Evolutionary conservation across 1,284 basidiomycete species (phyloP).

Genomic region (Heterobasidion annosum): DNA sequence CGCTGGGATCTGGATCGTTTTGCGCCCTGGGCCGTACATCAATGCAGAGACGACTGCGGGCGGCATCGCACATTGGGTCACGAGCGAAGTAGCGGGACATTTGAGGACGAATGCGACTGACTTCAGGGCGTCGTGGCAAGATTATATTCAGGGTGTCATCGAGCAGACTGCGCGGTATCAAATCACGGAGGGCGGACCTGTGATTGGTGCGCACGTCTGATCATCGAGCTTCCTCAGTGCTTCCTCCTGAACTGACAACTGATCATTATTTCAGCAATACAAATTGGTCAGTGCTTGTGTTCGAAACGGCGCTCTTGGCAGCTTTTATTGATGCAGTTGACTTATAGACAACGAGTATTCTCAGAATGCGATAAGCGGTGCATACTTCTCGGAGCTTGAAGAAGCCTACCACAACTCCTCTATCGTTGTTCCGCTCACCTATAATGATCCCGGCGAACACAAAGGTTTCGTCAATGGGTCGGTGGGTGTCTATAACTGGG

Average conservation of each 20-base stretch:
- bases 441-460: constrained; percentile 57
- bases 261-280: constrained; percentile 36
- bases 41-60: constrained; percentile 78
- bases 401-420: constrained; percentile 41
- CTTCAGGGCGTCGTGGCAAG: constrained; percentile 60
- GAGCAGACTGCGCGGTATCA: constrained; percentile 55
- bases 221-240: neutral
- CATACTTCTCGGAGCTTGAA: constrained; percentile 62
- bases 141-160: constrained; percentile 60
- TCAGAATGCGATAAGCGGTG: constrained; percentile 39
- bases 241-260: neutral
- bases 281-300: constrained; percentile 41
- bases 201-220: constrained; percentile 45
- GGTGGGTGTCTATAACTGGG: constrained; percentile 12
- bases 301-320: neutral
- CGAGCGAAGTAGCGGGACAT: constrained; percentile 53
- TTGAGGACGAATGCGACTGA: constrained; percentile 65
- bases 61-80: constrained; percentile 74
- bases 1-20: constrained; percentile 36
- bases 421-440: constrained; percentile 65
- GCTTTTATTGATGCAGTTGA: neutral
- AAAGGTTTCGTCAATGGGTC: constrained; percentile 65
- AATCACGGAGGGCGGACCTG: constrained; percentile 59
- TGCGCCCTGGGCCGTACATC: constrained; percentile 53
- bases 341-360: constrained; percentile 69